Conservation (phyloP, 352 stramenopile genomes). For the Pythium vanterpoolii region DNA sequence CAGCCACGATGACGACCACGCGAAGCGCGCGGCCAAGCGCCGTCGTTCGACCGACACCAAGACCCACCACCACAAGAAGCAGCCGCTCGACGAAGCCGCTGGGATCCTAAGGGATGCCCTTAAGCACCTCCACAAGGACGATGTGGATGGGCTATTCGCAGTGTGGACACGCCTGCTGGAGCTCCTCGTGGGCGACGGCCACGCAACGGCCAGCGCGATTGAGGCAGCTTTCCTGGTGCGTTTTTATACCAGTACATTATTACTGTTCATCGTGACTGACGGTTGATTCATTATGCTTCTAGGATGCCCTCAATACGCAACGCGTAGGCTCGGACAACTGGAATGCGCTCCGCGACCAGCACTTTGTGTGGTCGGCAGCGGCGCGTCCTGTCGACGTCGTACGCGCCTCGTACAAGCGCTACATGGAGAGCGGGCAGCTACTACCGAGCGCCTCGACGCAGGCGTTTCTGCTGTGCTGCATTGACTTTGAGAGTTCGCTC, state of each 20-base stretch:
- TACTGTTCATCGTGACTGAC: background rate
- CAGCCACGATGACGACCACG: slow-evolving; percentile 21
- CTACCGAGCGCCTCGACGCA: slow-evolving; percentile 57
- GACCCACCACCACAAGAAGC: slow-evolving; percentile 20
- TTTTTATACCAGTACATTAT: background rate
- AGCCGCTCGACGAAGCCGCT: slow-evolving; percentile 34
- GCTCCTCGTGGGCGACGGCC: slow-evolving; percentile 36
- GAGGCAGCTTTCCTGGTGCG: slow-evolving; percentile 45
- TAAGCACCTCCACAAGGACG: slow-evolving; percentile 33
- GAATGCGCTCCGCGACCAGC: slow-evolving; percentile 57
- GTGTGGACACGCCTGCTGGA: slow-evolving; percentile 54
- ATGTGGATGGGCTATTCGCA: slow-evolving; percentile 44
- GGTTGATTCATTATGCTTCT: background rate
- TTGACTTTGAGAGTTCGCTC: slow-evolving; percentile 65
- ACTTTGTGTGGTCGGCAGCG: slow-evolving; percentile 52
- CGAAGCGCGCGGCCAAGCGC: slow-evolving; percentile 41
- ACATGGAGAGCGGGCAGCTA: slow-evolving; percentile 63
- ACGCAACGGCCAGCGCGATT: slow-evolving; percentile 24
- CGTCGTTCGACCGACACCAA: slow-evolving; percentile 40
- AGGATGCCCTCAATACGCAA: slow-evolving; percentile 47
- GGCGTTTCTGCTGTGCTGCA: slow-evolving; percentile 61
- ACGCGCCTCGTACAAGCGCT: slow-evolving; percentile 61
- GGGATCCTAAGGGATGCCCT: slow-evolving; percentile 50
- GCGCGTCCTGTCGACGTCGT: slow-evolving; percentile 33
- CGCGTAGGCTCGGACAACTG: slow-evolving; percentile 47